phyloP scores from a whole-genome alignment of 75 land plant species.

The Picea glauca region DNA sequence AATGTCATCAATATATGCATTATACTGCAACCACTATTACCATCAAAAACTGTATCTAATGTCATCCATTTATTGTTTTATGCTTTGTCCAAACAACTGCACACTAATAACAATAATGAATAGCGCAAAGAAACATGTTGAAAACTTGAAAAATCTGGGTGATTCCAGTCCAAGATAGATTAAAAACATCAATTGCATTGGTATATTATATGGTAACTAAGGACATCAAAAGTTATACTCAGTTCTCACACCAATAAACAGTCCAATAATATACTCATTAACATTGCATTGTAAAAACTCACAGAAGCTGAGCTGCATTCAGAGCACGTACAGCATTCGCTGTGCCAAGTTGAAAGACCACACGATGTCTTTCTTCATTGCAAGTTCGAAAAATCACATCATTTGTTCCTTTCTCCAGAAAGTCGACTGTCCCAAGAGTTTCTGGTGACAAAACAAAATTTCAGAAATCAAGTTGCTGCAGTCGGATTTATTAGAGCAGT shows the following conservation, averaged over 20 bases:
- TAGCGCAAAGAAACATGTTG: not conserved
- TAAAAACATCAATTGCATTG: not conserved
- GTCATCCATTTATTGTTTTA: too few relatives aligned
- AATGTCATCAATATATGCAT: too few relatives aligned
- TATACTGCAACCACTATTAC: too few relatives aligned
- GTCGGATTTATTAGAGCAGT: too few relatives aligned
- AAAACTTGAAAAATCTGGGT: not conserved
- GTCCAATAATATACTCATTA: not conserved
- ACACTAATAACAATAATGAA: not conserved
- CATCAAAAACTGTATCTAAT: too few relatives aligned
- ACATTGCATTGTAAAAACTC: slow-evolving; percentile 17
- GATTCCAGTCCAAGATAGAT: not conserved
- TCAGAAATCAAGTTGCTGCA: too few relatives aligned
- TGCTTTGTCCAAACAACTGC: not conserved
- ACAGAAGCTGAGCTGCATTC: slow-evolving; percentile 68
- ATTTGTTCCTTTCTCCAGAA: slow-evolving; percentile 65
- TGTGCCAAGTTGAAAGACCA: slow-evolving; percentile 92
- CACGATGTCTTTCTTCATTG: slow-evolving; percentile 51
- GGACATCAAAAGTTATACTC: not conserved
- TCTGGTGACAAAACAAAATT: too few relatives aligned
- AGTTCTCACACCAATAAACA: not conserved
- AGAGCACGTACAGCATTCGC: slow-evolving; percentile 82
- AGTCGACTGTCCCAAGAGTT: slow-evolving; percentile 77
- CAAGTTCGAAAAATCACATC: slow-evolving; percentile 88
- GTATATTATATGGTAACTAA: not conserved